Base-by-base conservation (phyloP, 768 basidiomycete genomes). In the Panellus pusillus region DNA sequence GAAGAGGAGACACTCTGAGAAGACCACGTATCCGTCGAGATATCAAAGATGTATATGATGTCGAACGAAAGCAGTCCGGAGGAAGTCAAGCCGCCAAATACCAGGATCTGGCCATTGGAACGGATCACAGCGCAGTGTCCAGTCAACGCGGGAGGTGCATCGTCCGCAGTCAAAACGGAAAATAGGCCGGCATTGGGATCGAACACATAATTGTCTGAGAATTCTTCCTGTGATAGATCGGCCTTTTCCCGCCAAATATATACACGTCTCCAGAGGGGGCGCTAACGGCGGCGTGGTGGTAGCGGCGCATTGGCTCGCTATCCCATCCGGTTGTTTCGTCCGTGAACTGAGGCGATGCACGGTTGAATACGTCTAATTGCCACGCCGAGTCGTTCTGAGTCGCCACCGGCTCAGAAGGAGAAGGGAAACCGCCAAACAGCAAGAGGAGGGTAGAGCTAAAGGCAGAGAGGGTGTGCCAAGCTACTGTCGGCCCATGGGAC, bases 381-480 rank as follows among this genome's bases (percentile, higher is more conserved):
- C 71, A 75, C 0, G 84, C 81, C 3, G 92, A 93, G 70, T 94
- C 86, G 66, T 20, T 75, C 76, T 18, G 79, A 73, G 17, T 84
- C 71, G 1, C 80, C 75, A 38, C 76, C 74, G 19, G 69, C 60
- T 8, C 84, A 82, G 61, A 81, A 79, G 6, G 84, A 74, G 2
- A 89, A 13, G 86, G 81, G 60, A 84, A 76, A 15, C 93, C 93
- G 18, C 93, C 93, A 54, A 93, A 91, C 13, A 86, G 67, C 4
- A 94, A 74, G 2, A 83, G 57, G 19, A 75, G 57, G 8, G 80
- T 71, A 14, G 75, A 69, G 50, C 81, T 79, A 70, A 81, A 79
- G 4, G 86, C 81, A 14, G 89, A 86, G 39, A 94, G 71, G 1
- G 88, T 83, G 65, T 93, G 89, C 88, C 90, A 94, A 11, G 88